Evolutionary conservation across 2,329 filamentous ascomycete genomes (phyloP).

Genomic region (Apiospora rasikravindrae): DNA sequence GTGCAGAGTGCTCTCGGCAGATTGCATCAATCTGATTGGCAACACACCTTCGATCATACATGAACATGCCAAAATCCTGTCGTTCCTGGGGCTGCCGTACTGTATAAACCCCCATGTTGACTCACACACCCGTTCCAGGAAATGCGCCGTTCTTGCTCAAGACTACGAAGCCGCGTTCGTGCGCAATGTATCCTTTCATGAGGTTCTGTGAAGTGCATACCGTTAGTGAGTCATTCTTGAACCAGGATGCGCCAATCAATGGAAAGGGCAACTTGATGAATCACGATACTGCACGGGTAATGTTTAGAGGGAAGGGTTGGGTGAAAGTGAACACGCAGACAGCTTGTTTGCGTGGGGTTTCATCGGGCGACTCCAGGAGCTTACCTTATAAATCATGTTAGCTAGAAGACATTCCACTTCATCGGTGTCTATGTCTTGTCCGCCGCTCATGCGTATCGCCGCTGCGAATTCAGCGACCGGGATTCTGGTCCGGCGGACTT

Average conservation of each 20-base stretch:
- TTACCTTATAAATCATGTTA: conserved; percentile 98
- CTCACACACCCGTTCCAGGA: conserved; percentile 79
- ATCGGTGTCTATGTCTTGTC: conserved; percentile 76
- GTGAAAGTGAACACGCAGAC: not conserved
- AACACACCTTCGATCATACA: not conserved
- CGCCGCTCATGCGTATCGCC: conserved; percentile 76
- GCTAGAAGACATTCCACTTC: conserved; percentile 95
- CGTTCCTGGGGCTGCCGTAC: not conserved
- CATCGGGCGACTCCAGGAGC: conserved; percentile 22
- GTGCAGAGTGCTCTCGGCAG: not conserved
- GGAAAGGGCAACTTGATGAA: not conserved
- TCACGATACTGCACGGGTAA: not conserved
- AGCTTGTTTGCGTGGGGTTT: not conserved
- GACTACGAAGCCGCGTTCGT: conserved; percentile 88
- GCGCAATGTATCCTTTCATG: conserved; percentile 98
- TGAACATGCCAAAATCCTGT: not conserved
- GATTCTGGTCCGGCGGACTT: conserved; percentile 75
- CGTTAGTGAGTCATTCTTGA: conserved; percentile 17
- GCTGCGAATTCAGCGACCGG: conserved; percentile 84
- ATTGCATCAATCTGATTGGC: not conserved
- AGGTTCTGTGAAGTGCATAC: conserved; percentile 63
- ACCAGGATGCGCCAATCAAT: not conserved
- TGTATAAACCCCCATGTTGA: conserved; percentile 13
- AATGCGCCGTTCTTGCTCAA: conserved; percentile 93
- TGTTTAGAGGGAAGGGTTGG: not conserved